These are phyloP conservation scores for Phialophora macrospora DNA, from an alignment of 2,329 filamentous ascomycete genomes.

Conservation along the genomic window DNA sequence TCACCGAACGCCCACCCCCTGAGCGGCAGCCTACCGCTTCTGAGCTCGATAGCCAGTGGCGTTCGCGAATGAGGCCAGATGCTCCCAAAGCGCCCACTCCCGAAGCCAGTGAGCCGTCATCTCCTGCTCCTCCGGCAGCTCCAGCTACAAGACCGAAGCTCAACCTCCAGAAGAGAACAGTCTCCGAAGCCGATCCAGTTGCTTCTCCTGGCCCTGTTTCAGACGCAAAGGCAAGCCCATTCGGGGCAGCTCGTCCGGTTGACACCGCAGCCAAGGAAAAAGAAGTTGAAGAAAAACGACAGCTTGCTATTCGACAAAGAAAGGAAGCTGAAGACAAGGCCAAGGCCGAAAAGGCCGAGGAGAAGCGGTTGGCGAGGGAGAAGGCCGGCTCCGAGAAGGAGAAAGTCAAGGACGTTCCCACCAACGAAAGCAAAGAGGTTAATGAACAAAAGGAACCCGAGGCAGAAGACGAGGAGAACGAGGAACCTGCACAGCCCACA, in stretches of 20 bases:
- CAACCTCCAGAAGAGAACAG: slow-evolving; percentile 88
- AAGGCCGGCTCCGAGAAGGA: slow-evolving; percentile 60
- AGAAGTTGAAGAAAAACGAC: slow-evolving; percentile 86
- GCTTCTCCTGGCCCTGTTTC: slow-evolving; percentile 52
- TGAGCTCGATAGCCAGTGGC: slow-evolving; percentile 93
- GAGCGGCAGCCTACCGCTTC: slow-evolving; percentile 82
- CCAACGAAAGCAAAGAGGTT: slow-evolving; percentile 45
- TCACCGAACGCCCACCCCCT: slow-evolving; percentile 68
- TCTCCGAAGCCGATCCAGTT: slow-evolving; percentile 70
- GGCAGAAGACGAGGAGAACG: slow-evolving; percentile 34
- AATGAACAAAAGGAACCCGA: slow-evolving; percentile 40
- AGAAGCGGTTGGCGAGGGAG: slow-evolving; percentile 68
- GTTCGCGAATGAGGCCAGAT: slow-evolving; percentile 88
- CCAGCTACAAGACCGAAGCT: slow-evolving; percentile 75
- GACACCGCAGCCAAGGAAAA: slow-evolving; percentile 89
- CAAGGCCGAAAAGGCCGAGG: slow-evolving; percentile 71
- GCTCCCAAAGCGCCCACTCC: slow-evolving; percentile 66
- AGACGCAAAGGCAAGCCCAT: slow-evolving; percentile 86
- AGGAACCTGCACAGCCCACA: slow-evolving; percentile 42
- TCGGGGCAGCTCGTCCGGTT: slow-evolving; percentile 90
- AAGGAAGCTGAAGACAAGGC: slow-evolving; percentile 85
- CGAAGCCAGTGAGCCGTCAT: slow-evolving; percentile 75
- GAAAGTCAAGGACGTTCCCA: slow-evolving; percentile 44
- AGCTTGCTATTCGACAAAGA: slow-evolving; percentile 76
- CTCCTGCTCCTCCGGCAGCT: slow-evolving; percentile 67